These are phyloP conservation scores for Spinacia oleracea DNA, from an alignment of 179 eudicot species.

Conservation along the genomic window DNA sequence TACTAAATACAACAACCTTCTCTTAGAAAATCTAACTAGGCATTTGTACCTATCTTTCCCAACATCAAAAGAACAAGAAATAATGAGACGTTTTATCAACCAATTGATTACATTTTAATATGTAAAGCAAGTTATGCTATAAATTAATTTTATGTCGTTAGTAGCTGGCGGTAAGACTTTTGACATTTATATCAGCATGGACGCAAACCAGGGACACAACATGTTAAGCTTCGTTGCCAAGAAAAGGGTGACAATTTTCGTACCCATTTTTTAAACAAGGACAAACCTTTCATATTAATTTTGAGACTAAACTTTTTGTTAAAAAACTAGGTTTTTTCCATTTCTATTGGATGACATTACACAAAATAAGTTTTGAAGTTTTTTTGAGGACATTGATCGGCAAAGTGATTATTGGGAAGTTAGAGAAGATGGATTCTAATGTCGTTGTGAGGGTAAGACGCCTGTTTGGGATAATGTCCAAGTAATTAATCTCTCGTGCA, in stretches of 20 bases:
- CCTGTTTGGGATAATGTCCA: conserved; percentile 15
- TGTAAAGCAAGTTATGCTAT: neutral
- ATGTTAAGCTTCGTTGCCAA: conserved; percentile 5
- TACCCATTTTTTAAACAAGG: neutral
- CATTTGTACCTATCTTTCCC: no score
- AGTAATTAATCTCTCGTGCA: neutral
- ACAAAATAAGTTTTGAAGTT: conserved; percentile 11
- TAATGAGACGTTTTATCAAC: neutral
- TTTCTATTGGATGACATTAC: conserved; percentile 4
- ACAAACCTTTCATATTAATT: neutral
- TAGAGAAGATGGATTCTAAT: conserved; percentile 28
- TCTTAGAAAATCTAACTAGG: no score
- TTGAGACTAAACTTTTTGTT: conserved; percentile 1
- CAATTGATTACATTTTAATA: neutral
- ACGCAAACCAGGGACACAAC: neutral
- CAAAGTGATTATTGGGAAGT: conserved; percentile 18
- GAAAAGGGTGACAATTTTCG: conserved; percentile 25
- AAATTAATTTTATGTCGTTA: neutral
- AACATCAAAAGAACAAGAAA: no score
- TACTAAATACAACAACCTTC: no score
- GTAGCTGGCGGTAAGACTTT: neutral
- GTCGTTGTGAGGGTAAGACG: neutral
- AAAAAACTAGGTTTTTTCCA: conserved; percentile 16
- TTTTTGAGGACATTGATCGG: neutral
- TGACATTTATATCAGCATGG: conserved; percentile 7